Evolutionary conservation across 2,329 filamentous ascomycete species (phyloP).

Genomic region (Xylariaceae sp.): DNA sequence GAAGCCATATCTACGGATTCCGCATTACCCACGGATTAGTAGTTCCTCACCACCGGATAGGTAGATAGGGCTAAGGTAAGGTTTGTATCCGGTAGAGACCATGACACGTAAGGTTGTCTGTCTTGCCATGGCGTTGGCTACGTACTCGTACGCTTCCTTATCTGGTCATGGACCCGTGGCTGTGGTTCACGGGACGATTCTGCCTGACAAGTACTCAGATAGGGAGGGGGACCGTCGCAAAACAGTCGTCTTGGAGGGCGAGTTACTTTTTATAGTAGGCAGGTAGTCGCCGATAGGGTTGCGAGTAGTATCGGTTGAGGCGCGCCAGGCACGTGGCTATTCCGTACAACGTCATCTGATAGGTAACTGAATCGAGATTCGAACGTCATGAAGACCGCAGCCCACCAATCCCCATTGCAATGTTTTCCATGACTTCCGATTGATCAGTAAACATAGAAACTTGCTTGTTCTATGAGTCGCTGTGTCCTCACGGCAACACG

Average conservation of each 20-base stretch:
- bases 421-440: not conserved
- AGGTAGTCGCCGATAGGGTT: not conserved
- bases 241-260: too few relatives aligned
- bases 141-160: not conserved
- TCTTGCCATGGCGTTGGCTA: not conserved
- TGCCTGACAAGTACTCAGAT: not conserved
- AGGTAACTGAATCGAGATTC: not conserved
- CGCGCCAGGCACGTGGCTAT: not conserved
- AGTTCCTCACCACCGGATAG: not conserved
- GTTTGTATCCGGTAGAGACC: not conserved
- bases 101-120: not conserved
- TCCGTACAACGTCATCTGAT: not conserved
- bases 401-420: not conserved
- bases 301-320: not conserved
- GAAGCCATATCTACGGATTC: not conserved
- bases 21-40: not conserved
- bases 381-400: not conserved
- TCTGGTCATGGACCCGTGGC: not conserved
- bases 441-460: not conserved
- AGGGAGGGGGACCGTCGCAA: not conserved
- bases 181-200: too few relatives aligned
- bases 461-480: conserved; percentile 5
- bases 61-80: not conserved
- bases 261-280: not conserved
- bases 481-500: conserved; percentile 29